Conservation (phyloP, 2,329 filamentous ascomycete genomes). For the Laburnicola sp. region DNA sequence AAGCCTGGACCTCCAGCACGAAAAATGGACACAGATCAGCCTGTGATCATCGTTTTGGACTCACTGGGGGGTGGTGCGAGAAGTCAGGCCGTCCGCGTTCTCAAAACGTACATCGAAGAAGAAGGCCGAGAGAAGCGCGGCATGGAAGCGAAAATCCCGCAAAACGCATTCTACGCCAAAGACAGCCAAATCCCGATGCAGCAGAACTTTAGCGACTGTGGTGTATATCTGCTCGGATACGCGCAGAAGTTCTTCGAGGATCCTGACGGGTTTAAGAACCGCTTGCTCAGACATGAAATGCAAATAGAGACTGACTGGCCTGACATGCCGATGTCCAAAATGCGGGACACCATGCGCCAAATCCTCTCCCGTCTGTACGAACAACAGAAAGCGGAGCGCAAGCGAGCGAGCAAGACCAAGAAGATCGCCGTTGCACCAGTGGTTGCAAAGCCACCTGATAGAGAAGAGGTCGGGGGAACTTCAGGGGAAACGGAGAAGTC, state of each 20-base stretch:
- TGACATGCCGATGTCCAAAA: conserved; percentile 56
- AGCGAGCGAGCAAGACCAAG: conserved; percentile 42
- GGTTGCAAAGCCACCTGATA: not conserved
- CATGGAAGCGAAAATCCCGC: conserved; percentile 50
- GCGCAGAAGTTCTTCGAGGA: conserved; percentile 77
- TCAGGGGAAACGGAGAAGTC: not conserved
- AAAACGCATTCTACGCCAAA: conserved; percentile 67
- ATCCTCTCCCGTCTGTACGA: conserved; percentile 66
- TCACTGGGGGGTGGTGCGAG: conserved; percentile 70
- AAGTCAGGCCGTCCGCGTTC: conserved; percentile 60
- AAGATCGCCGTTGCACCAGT: conserved; percentile 12
- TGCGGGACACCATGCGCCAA: conserved; percentile 68
- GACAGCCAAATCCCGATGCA: conserved; percentile 71
- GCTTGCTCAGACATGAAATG: conserved; percentile 68
- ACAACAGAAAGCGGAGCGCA: conserved; percentile 55
- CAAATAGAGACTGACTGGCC: conserved; percentile 59
- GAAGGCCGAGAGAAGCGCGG: conserved; percentile 70
- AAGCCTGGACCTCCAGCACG: conserved; percentile 21
- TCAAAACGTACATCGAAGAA: conserved; percentile 75
- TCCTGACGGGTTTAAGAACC: conserved; percentile 70
- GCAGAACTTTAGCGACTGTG: conserved; percentile 85
- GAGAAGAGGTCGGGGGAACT: not conserved
- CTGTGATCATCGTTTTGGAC: conserved; percentile 83
- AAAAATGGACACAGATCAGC: conserved; percentile 46
- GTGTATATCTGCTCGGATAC: conserved; percentile 83